Conservation (phyloP, 179 eudicot species). For the Camellia oleifera region DNA sequence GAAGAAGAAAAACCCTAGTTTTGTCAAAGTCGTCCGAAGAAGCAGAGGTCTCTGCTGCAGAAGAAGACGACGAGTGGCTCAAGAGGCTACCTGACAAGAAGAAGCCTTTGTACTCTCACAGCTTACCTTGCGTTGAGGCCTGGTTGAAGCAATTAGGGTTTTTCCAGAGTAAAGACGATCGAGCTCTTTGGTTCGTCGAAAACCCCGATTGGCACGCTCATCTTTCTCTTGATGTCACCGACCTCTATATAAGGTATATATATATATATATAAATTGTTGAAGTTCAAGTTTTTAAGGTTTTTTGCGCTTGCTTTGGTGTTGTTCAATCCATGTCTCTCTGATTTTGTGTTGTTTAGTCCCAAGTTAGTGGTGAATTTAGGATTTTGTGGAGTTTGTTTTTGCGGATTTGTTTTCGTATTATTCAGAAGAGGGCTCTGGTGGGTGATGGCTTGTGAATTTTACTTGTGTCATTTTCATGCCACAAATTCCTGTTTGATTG, state of each 20-base stretch:
- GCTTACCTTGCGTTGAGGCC: constrained; percentile 85
- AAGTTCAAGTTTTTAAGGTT: background rate
- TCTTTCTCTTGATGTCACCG: constrained; percentile 83
- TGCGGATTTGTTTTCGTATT: no score
- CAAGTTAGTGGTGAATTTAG: background rate
- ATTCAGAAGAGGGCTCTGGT: no score
- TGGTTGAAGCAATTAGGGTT: constrained; percentile 82
- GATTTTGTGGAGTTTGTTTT: background rate
- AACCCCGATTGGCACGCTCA: constrained; percentile 86
- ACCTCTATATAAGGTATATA: constrained; percentile 65
- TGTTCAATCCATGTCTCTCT: background rate
- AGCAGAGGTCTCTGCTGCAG: constrained; percentile 26
- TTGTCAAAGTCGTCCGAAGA: constrained; percentile 36
- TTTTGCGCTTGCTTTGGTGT: background rate
- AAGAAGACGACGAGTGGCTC: constrained; percentile 62
- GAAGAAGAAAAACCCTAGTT: constrained; percentile 14
- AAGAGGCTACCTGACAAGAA: constrained; percentile 81
- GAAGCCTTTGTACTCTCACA: constrained; percentile 84
- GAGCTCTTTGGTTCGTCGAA: constrained; percentile 79
- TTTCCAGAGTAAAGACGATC: constrained; percentile 70
- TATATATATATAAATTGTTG: no score
- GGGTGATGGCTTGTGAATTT: no score
- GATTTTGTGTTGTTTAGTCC: background rate
- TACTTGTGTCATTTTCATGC: background rate
- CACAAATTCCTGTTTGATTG: background rate